These are phyloP conservation scores for Scenedesmus sp. DNA, from an alignment of 163 green algal species.

Conservation along the genomic window DNA sequence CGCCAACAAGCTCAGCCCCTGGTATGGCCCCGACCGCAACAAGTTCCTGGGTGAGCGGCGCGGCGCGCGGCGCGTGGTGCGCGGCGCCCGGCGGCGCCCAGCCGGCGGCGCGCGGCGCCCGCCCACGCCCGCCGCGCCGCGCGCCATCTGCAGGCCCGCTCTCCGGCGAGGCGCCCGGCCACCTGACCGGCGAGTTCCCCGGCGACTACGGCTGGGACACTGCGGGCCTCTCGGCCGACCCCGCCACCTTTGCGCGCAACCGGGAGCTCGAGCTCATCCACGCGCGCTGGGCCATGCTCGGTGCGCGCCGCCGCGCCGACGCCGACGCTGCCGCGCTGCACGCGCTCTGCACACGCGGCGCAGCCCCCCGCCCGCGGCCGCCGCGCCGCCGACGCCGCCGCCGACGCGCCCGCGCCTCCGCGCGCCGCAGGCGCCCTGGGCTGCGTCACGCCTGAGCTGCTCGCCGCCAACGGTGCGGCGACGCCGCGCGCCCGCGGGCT, in stretches of 20 bases:
- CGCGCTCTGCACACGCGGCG: neutral
- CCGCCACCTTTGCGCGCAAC: conserved; percentile 71
- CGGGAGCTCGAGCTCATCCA: conserved; percentile 81
- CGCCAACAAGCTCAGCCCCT: conserved; percentile 36
- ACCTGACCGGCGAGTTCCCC: conserved; percentile 81
- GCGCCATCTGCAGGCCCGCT: conserved; percentile 42
- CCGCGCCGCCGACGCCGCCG: neutral
- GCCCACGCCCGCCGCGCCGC: neutral
- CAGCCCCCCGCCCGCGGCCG: too few species aligned
- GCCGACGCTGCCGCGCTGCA: neutral
- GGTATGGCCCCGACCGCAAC: conserved; percentile 50
- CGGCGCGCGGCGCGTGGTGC: neutral
- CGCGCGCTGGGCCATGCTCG: conserved; percentile 50
- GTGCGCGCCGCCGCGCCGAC: conserved; percentile 71
- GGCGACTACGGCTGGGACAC: conserved; percentile 93
- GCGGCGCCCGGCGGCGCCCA: neutral
- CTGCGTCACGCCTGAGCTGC: conserved; percentile 92
- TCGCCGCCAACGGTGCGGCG: conserved; percentile 81
- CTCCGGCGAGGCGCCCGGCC: conserved; percentile 54
- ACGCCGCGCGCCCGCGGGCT: too few species aligned
- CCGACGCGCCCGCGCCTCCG: conserved; percentile 25
- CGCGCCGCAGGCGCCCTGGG: conserved; percentile 86
- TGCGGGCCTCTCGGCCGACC: conserved; percentile 82
- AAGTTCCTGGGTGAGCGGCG: conserved; percentile 49
- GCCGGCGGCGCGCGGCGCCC: neutral